Evolutionary conservation across 306 rosid genomes (phyloP).

Genomic region (Trifolium repens): DNA sequence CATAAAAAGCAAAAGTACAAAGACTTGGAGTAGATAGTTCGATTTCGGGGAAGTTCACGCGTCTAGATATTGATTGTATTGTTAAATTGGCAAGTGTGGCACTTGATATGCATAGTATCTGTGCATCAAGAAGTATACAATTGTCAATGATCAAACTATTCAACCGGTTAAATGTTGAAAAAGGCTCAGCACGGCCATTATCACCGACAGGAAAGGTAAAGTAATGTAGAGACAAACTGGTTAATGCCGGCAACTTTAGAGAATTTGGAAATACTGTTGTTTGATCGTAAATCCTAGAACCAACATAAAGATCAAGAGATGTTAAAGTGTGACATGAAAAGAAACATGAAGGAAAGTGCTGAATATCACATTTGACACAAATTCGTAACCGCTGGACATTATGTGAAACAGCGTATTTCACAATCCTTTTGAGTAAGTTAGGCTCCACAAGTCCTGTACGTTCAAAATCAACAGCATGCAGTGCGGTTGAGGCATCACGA

Average conservation of each 20-base stretch:
- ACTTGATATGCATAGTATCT: too few relatives aligned
- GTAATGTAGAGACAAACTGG: too few relatives aligned
- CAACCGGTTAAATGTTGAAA: too few relatives aligned
- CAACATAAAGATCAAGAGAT: conserved; percentile 27
- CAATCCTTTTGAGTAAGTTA: background rate
- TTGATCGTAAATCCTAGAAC: too few relatives aligned
- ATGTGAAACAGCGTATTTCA: conserved; percentile 13
- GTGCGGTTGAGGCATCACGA: background rate
- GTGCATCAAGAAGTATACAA: too few relatives aligned
- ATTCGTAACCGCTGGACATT: background rate
- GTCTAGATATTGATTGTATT: background rate
- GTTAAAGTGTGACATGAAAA: conserved; percentile 29
- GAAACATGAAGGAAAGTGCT: background rate
- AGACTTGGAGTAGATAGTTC: conserved; percentile 33
- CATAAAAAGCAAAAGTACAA: background rate
- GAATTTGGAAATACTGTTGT: background rate
- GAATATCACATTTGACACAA: background rate
- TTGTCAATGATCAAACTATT: too few relatives aligned
- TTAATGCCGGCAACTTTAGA: too few relatives aligned
- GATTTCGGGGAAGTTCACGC: background rate
- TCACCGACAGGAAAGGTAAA: too few relatives aligned
- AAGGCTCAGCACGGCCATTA: too few relatives aligned
- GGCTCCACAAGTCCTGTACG: background rate
- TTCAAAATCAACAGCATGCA: background rate
- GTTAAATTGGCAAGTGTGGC: conserved; percentile 12